These are phyloP conservation scores for Kalanchoe fedtschenkoi DNA, from an alignment of 164 flowering plant genomes.

Conservation along the genomic window DNA sequence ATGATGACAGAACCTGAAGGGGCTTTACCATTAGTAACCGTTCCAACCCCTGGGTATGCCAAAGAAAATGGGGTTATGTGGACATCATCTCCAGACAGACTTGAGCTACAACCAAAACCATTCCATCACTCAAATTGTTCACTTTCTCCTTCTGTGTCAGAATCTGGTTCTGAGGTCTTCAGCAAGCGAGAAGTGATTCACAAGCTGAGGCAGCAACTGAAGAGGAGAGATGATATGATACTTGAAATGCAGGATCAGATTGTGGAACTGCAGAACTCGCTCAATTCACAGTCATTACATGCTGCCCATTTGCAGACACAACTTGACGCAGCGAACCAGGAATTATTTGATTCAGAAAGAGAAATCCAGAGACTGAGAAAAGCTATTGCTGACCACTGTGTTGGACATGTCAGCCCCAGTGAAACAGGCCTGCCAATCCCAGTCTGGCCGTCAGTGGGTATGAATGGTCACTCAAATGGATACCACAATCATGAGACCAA, in stretches of 20 bases:
- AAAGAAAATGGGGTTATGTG: slow-evolving; percentile 62
- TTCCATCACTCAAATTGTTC: slow-evolving; percentile 76
- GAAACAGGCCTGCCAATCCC: slow-evolving; percentile 25
- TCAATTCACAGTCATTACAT: slow-evolving; percentile 37
- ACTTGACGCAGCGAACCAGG: slow-evolving; percentile 66
- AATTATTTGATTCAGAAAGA: slow-evolving; percentile 70
- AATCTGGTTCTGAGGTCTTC: slow-evolving; percentile 80
- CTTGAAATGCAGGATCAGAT: slow-evolving; percentile 96
- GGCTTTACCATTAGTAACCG: slow-evolving; percentile 55
- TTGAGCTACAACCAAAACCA: slow-evolving; percentile 69
- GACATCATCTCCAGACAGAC: slow-evolving; percentile 72
- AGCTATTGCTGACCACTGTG: slow-evolving; percentile 82
- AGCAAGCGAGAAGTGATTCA: slow-evolving; percentile 86
- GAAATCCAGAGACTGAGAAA: slow-evolving; percentile 82
- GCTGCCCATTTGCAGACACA: slow-evolving; percentile 59
- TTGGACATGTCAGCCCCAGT: slow-evolving; percentile 26
- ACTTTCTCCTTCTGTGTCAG: slow-evolving; percentile 83
- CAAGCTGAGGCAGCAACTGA: slow-evolving; percentile 77
- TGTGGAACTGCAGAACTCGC: slow-evolving; percentile 55
- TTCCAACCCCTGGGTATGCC: slow-evolving; percentile 39
- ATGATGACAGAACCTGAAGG: slow-evolving; percentile 33
- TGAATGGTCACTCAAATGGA: slow-evolving; percentile 58
- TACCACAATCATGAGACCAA: slow-evolving; percentile 21
- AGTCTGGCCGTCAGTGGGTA: slow-evolving; percentile 32
- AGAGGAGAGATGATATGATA: slow-evolving; percentile 90